These are phyloP conservation scores for Mallotus nudiflorus DNA, from an alignment of 345 rosid genomes.

Conservation along the genomic window DNA sequence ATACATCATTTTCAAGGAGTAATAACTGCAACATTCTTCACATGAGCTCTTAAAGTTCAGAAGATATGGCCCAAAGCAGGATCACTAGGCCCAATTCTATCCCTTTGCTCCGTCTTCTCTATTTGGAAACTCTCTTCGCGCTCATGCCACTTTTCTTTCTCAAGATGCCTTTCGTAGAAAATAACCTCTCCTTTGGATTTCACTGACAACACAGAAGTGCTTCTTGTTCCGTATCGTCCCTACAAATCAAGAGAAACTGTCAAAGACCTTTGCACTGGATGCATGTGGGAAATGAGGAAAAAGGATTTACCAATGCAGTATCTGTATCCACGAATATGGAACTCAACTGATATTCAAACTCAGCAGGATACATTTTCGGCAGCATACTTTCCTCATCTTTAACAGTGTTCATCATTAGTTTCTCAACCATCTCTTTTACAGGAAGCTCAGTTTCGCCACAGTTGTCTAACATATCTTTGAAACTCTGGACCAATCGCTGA, in stretches of 20 bases:
- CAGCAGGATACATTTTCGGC: too few species aligned
- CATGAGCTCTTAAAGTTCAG: too few species aligned
- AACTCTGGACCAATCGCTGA: too few species aligned
- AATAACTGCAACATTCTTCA: too few species aligned
- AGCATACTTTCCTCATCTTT: too few species aligned
- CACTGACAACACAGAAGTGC: slow-evolving; percentile 54
- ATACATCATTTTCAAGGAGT: too few species aligned
- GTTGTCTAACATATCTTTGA: too few species aligned
- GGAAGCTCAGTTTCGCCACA: too few species aligned
- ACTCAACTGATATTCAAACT: slow-evolving; percentile 28
- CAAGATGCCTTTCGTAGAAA: slow-evolving; percentile 59
- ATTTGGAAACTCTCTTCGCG: slow-evolving; percentile 31
- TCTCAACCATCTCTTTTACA: too few species aligned
- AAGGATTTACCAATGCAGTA: slow-evolving; percentile 35
- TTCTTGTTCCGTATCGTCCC: slow-evolving; percentile 79
- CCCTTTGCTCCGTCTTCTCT: slow-evolving; percentile 15
- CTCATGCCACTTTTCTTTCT: slow-evolving; percentile 55
- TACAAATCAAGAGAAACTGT: slow-evolving; percentile 10
- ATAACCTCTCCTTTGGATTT: slow-evolving; percentile 45
- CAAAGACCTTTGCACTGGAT: neutral
- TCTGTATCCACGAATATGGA: slow-evolving; percentile 56
- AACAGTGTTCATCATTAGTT: too few species aligned
- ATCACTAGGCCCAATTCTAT: too few species aligned
- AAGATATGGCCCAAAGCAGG: too few species aligned
- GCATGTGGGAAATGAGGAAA: neutral